A percentile compares a stretch with the other conserved stretches of the same genome.
These are phyloP conservation scores for Eucalyptus caleyi DNA, from an alignment of 345 rosid genomes.

Conservation along the genomic window DNA sequence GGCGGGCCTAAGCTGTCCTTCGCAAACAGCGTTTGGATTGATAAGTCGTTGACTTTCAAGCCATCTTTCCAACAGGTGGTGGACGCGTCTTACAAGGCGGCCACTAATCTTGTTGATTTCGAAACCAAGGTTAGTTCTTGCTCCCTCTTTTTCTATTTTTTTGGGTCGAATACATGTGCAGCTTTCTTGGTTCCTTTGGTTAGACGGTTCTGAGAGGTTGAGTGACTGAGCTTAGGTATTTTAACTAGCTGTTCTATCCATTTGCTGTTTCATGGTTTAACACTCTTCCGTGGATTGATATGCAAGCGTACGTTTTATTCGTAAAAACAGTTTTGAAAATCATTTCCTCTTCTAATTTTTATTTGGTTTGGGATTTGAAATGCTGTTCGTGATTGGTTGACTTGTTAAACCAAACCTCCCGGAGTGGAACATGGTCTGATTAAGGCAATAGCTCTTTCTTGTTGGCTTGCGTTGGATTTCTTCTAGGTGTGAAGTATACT, in stretches of 20 bases:
- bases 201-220: too few relatives aligned
- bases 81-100: background rate
- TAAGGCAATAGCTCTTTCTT: background rate
- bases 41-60: background rate
- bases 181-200: background rate
- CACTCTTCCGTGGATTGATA: too few relatives aligned
- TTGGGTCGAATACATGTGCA: background rate
- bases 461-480: background rate
- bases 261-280: too few relatives aligned
- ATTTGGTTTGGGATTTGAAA: background rate
- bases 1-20: background rate
- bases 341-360: background rate
- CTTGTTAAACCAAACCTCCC: background rate
- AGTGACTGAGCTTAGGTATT: too few relatives aligned
- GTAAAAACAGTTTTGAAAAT: background rate
- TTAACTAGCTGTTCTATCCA: too few relatives aligned
- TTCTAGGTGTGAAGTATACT: background rate
- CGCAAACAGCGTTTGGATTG: slow-evolving; percentile 2
- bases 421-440: background rate
- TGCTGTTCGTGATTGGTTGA: background rate
- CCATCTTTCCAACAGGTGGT: background rate
- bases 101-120: background rate
- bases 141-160: background rate
- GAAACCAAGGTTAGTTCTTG: background rate
- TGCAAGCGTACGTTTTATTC: too few relatives aligned